phyloP scores from a whole-genome alignment of 306 rosid genomes.

The Gastrolobium villosum region DNA sequence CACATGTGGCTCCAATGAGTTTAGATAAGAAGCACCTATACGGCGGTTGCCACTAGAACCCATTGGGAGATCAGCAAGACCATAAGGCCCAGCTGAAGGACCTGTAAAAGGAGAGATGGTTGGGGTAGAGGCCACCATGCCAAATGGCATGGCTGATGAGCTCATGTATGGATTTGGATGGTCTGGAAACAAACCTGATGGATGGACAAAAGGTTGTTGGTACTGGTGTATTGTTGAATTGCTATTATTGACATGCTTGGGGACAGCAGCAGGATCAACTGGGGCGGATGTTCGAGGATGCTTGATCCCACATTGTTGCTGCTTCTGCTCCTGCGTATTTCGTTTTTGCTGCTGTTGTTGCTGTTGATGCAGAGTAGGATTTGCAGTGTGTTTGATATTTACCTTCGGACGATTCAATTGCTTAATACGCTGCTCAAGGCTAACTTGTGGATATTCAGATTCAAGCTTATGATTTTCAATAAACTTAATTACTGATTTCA shows the following conservation, averaged over 20 bases:
- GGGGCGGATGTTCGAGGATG: conserved; percentile 54
- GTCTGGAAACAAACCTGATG: conserved; percentile 66
- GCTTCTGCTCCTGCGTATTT: conserved; percentile 41
- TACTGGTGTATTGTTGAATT: conserved; percentile 53
- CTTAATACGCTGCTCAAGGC: conserved; percentile 67
- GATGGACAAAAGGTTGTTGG: conserved; percentile 56
- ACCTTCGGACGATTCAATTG: conserved; percentile 64
- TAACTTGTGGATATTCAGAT: conserved; percentile 66
- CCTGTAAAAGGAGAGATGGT: conserved; percentile 56
- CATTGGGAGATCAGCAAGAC: conserved; percentile 59
- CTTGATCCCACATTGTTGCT: conserved; percentile 61
- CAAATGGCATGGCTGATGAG: conserved; percentile 58
- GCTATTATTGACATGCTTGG: conserved; percentile 38
- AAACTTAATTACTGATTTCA: conserved; percentile 66
- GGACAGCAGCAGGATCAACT: conserved; percentile 53
- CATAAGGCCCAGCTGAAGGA: conserved; percentile 64
- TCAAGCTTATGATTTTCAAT: conserved; percentile 75
- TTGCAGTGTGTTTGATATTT: conserved; percentile 52
- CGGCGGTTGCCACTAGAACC: conserved; percentile 62
- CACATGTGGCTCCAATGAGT: conserved; percentile 54
- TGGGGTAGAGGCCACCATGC: conserved; percentile 60
- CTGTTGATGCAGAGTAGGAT: conserved; percentile 46
- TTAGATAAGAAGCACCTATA: conserved; percentile 60
- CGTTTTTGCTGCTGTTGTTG: conserved; percentile 46
- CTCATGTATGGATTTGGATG: conserved; percentile 58